phyloP scores from a whole-genome alignment of 1,284 basidiomycete genomes.

The Heterobasidion parviporum region DNA sequence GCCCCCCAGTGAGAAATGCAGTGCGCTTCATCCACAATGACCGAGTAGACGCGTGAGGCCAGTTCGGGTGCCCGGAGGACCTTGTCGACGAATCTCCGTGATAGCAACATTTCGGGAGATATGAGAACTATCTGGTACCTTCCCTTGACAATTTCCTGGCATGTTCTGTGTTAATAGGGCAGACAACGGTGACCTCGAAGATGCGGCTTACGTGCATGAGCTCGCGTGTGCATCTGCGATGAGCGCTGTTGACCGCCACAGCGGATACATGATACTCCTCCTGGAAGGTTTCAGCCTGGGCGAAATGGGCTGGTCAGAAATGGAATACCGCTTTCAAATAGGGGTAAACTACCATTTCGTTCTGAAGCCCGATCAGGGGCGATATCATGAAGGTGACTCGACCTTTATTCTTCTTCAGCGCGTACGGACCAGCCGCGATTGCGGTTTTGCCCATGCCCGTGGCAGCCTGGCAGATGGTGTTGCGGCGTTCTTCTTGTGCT shows the following conservation, averaged over 20 bases:
- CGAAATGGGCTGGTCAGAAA: background rate
- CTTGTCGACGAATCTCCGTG: conserved; percentile 20
- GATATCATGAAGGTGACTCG: conserved; percentile 26
- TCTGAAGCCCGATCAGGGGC: conserved; percentile 27
- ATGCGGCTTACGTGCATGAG: conserved; percentile 15
- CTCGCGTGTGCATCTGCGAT: conserved; percentile 9
- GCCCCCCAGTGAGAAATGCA: conserved; percentile 32
- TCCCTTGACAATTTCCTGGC: conserved; percentile 21
- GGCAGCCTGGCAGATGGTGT: conserved; percentile 11
- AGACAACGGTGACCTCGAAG: background rate
- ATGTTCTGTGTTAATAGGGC: background rate
- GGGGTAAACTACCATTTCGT: conserved; percentile 26
- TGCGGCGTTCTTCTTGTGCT: conserved; percentile 8
- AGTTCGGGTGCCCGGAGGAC: conserved; percentile 25
- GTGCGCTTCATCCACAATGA: conserved; percentile 32
- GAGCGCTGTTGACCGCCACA: conserved; percentile 22
- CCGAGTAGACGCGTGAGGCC: conserved; percentile 15
- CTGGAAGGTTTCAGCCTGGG: conserved; percentile 20
- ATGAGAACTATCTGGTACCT: conserved; percentile 28
- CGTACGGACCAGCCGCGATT: conserved; percentile 10
- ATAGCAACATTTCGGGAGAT: conserved; percentile 31
- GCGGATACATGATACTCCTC: conserved; percentile 21
- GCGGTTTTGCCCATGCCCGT: conserved; percentile 14
- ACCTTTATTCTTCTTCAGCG: conserved; percentile 8
- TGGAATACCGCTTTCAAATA: background rate